These are phyloP conservation scores for Nothopassalora personata DNA, from an alignment of 2,329 filamentous ascomycete genomes.

Conservation along the genomic window DNA sequence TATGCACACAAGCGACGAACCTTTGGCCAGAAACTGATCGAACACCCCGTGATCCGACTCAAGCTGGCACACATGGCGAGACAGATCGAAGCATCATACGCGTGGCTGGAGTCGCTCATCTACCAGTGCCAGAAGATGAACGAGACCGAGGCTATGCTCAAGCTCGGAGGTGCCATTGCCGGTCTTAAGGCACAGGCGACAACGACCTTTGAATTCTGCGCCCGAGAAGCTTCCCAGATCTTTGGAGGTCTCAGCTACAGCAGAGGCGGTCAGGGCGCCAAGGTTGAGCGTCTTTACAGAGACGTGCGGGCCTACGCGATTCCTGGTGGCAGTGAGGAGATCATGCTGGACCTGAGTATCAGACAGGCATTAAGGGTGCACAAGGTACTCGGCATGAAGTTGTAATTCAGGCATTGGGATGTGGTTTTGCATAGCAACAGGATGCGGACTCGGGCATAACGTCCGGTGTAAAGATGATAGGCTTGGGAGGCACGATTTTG, in stretches of 20 bases:
- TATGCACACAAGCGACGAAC: constrained; percentile 96
- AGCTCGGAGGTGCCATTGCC: constrained; percentile 90
- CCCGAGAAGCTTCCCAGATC: constrained; percentile 92
- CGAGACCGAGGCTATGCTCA: constrained; percentile 91
- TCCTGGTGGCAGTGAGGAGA: constrained; percentile 92
- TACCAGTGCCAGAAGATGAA: constrained; percentile 91
- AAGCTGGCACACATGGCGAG: constrained; percentile 98
- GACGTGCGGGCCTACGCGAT: constrained; percentile 94
- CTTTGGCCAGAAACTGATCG: constrained; percentile 93
- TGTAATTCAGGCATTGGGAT: constrained; percentile 50
- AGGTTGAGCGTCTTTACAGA: constrained; percentile 89
- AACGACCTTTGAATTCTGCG: constrained; percentile 95
- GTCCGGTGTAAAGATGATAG: background rate
- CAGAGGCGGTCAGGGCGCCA: constrained; percentile 87
- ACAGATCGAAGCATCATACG: constrained; percentile 94
- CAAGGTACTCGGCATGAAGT: constrained; percentile 90
- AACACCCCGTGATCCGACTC: constrained; percentile 77
- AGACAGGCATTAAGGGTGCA: constrained; percentile 83
- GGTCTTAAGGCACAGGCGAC: constrained; percentile 91
- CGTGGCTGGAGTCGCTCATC: constrained; percentile 93
- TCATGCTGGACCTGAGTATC: constrained; percentile 96
- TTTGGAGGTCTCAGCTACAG: constrained; percentile 92
- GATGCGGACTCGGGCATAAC: constrained; percentile 5
- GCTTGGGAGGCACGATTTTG: background rate
- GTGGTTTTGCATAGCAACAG: background rate